Base-by-base conservation (phyloP, 768 basidiomycete species). In the Gloeostereum incarnatum region DNA sequence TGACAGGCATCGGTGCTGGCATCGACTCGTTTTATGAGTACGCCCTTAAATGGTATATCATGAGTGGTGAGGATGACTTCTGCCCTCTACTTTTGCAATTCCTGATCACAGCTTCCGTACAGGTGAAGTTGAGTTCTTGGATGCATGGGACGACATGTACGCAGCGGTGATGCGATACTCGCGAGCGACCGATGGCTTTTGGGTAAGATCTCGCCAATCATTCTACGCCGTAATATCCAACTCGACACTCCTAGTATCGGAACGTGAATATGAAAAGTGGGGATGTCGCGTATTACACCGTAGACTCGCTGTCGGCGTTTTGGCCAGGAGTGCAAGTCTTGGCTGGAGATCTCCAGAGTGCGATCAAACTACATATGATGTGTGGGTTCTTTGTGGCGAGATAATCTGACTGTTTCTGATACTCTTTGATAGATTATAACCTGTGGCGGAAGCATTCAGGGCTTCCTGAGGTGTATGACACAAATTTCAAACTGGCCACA, bases 251-350 rank as follows among this genome's bases (percentile, higher is more conserved):
- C 20, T 50, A 96, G 93, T 97, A 81, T 65, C 84, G 87, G 31
- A 78, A 72, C 17, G 78, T 92, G n/a, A 77, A 88, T 41, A 85
- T 92, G 60, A 62, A 75, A 35, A 75, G 65, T 20, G 90, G 93
- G 14, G 81, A 87, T 42, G 64, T 77, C 4, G 68, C 79, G 5
- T 87, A 81, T 51, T 61, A 69, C 31, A 83, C 80, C n/a, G 66
- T 94, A n/a, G 96, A 99, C 55, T 96, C 91, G 2, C 63, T 99
- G 11, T 89, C 91, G 2, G 92, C 96, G 1, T 99, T 98, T 57
- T 91, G 93, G 79, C 90, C 94, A n/a, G 96, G 93, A 16, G 65
- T 97, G 11, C 94, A 96, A 59, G 85, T 92, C 7, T 61, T 90
- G 9, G 78, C 79, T 3, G 87, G 86, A 14, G 87, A 96, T 61